Conservation (phyloP, 75 land plant genomes). For the Selaginella moellendorffii region DNA sequence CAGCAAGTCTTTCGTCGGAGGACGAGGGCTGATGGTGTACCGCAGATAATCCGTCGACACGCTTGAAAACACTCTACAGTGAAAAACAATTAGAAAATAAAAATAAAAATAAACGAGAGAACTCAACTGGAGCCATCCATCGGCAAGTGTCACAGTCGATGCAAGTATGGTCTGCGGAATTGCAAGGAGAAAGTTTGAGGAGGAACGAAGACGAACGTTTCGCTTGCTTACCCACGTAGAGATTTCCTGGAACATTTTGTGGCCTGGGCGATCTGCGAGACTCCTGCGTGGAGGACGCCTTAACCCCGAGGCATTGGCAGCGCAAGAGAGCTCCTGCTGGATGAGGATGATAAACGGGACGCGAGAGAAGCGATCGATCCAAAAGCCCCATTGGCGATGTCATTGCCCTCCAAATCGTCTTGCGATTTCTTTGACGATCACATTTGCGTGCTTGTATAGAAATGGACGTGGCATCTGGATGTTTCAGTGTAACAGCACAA, state of each 20-base stretch:
- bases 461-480: too few species aligned
- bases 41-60: constrained; percentile 35
- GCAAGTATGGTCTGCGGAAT: constrained; percentile 62
- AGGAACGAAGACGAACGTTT: not conserved
- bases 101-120: not conserved
- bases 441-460: too few species aligned
- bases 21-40: constrained; percentile 51
- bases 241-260: constrained; percentile 31
- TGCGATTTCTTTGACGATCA: too few species aligned
- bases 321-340: too few species aligned
- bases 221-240: constrained; percentile 33
- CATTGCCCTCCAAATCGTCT: too few species aligned
- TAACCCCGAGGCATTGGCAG: not conserved
- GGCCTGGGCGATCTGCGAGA: constrained; percentile 29
- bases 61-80: constrained; percentile 27
- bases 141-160: constrained; percentile 73
- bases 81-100: too few species aligned
- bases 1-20: constrained; percentile 37
- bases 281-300: not conserved
- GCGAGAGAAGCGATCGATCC: too few species aligned
- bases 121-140: constrained; percentile 71
- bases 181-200: too few species aligned
- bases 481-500: too few species aligned
- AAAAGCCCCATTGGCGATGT: too few species aligned
- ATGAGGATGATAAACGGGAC: too few species aligned